Conservation (phyloP, 2,329 filamentous ascomycete genomes). For the Keithomyces neogunnii region DNA sequence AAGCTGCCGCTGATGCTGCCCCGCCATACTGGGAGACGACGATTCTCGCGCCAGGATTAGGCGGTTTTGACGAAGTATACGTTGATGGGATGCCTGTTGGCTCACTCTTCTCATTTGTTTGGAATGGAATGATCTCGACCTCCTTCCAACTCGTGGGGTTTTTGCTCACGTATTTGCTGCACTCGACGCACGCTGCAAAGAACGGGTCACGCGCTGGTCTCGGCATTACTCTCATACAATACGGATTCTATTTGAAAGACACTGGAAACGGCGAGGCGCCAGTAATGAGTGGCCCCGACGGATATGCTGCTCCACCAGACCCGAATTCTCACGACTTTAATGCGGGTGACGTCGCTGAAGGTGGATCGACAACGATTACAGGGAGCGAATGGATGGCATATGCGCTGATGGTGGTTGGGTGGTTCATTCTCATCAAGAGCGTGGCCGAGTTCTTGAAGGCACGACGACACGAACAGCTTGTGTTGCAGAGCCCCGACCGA, state of each 20-base stretch:
- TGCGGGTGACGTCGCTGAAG: slow-evolving; percentile 53
- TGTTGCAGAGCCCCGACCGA: slow-evolving; percentile 85
- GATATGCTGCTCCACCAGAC: slow-evolving; percentile 65
- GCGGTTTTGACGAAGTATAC: slow-evolving; percentile 89
- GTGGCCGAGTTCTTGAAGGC: slow-evolving; percentile 85
- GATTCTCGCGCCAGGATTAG: slow-evolving; percentile 84
- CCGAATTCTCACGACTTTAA: slow-evolving; percentile 89
- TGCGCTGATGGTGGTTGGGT: slow-evolving; percentile 89
- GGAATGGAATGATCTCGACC: slow-evolving; percentile 95
- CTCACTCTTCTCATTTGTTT: slow-evolving; percentile 77
- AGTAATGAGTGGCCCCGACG: slow-evolving; percentile 42
- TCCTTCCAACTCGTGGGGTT: slow-evolving; percentile 97
- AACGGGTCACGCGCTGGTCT: slow-evolving; percentile 92
- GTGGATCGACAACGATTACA: slow-evolving; percentile 48
- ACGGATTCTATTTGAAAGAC: slow-evolving; percentile 90
- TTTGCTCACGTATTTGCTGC: slow-evolving; percentile 92
- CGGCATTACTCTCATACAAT: slow-evolving; percentile 91
- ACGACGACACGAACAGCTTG: slow-evolving; percentile 82
- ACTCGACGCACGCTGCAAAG: slow-evolving; percentile 96
- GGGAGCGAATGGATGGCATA: slow-evolving; percentile 88
- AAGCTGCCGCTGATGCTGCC: slow-evolving; percentile 91
- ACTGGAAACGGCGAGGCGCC: slow-evolving; percentile 34
- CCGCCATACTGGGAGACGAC: slow-evolving; percentile 99
- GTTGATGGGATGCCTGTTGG: slow-evolving; percentile 93
- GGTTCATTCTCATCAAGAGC: slow-evolving; percentile 95